Conservation (phyloP, 1,284 basidiomycete species). For the Heliocybe sulcata region DNA sequence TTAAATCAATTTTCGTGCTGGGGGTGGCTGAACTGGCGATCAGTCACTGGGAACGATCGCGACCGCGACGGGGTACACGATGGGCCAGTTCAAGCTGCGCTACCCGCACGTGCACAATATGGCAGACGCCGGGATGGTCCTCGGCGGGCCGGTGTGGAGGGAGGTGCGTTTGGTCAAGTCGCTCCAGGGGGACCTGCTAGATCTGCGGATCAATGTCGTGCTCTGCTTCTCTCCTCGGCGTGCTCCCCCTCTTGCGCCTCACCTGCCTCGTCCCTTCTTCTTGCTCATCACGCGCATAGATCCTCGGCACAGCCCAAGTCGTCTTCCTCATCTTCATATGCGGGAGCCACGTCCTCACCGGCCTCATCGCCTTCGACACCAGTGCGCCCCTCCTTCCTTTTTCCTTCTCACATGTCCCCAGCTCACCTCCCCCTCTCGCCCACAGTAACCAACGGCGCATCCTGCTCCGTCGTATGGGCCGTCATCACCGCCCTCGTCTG, state of each 20-base stretch:
- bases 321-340: conserved; percentile 11
- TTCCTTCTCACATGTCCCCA: background rate
- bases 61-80: conserved; percentile 20
- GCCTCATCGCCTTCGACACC: conserved; percentile 25
- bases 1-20: background rate
- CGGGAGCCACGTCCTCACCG: conserved; percentile 24
- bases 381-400: conserved; percentile 12
- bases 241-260: too few species aligned
- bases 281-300: background rate
- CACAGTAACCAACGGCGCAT: conserved; percentile 21
- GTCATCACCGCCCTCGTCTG: conserved; percentile 20
- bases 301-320: conserved; percentile 2
- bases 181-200: too few species aligned
- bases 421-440: background rate
- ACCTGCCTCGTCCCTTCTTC: background rate
- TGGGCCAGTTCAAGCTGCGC: conserved; percentile 22
- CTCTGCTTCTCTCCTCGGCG: too few species aligned
- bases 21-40: background rate
- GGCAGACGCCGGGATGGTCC: conserved; percentile 11
- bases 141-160: background rate
- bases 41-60: conserved; percentile 21
- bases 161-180: background rate
- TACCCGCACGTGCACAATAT: conserved; percentile 27
- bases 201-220: too few species aligned
- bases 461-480: conserved; percentile 24